phyloP scores from a whole-genome alignment of 2,329 filamentous ascomycete genomes.

The Neurospora crassa region DNA sequence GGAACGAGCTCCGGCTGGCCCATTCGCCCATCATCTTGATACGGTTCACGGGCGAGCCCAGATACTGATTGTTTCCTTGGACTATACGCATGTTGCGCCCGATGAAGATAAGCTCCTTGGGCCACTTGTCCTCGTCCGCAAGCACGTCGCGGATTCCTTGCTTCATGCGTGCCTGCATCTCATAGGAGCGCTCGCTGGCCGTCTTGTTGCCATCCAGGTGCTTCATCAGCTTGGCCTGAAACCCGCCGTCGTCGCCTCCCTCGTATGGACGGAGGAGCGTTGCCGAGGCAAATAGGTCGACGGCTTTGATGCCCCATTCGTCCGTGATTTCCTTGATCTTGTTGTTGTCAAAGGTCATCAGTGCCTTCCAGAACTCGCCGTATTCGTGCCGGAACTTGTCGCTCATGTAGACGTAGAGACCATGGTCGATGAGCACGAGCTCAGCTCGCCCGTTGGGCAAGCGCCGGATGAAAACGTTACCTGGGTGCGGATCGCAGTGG shows the following conservation, averaged over 20 bases:
- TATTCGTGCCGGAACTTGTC: conserved; percentile 80
- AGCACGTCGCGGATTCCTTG: conserved; percentile 59
- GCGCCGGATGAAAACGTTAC: conserved; percentile 92
- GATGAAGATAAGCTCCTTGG: conserved; percentile 85
- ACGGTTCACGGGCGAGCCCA: conserved; percentile 82
- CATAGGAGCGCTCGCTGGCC: conserved; percentile 67
- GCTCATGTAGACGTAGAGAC: conserved; percentile 87
- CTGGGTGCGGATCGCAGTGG: conserved; percentile 94
- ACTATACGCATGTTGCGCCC: conserved; percentile 88
- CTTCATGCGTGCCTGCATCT: conserved; percentile 80
- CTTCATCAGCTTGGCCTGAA: conserved; percentile 54
- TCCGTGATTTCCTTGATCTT: conserved; percentile 63
- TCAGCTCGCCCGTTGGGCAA: conserved; percentile 74
- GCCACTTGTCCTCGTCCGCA: conserved; percentile 79
- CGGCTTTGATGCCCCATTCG: conserved; percentile 79
- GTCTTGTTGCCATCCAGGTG: conserved; percentile 50
- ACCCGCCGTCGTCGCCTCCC: conserved; percentile 60
- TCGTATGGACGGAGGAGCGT: conserved; percentile 86
- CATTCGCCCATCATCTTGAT: conserved; percentile 90
- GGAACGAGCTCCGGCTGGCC: conserved; percentile 76
- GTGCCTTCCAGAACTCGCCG: conserved; percentile 81
- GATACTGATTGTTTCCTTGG: conserved; percentile 84
- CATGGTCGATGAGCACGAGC: conserved; percentile 93
- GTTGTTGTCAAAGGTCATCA: conserved; percentile 87
- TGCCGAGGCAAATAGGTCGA: conserved; percentile 84